Conservation (phyloP, 345 rosid species). For the Lagerstroemia speciosa region DNA sequence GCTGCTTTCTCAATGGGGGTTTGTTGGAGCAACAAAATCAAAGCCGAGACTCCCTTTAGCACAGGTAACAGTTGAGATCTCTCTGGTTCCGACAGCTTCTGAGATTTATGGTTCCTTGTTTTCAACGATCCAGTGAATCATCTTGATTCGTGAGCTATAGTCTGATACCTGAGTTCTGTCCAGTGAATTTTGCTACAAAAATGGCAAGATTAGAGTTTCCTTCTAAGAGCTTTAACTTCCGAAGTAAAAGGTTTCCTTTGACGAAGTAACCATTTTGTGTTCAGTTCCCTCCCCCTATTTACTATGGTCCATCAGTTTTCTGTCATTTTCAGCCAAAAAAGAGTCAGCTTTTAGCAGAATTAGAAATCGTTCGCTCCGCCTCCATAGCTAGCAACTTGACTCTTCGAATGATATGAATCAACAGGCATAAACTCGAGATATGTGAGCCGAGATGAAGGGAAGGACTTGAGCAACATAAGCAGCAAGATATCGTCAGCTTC, state of each 20-base stretch:
- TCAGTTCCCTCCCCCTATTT: not conserved
- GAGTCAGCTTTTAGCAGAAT: not conserved
- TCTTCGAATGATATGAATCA: not conserved
- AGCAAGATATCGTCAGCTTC: slow-evolving; percentile 52
- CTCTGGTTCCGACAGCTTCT: slow-evolving; percentile 2
- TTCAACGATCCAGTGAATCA: not conserved
- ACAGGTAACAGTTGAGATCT: slow-evolving; percentile 37
- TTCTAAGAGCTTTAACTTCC: not conserved
- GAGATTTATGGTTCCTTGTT: not conserved
- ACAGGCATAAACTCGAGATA: slow-evolving; percentile 57
- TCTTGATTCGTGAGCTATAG: not conserved
- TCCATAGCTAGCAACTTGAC: not conserved
- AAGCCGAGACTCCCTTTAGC: slow-evolving; percentile 58
- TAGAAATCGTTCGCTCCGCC: not conserved
- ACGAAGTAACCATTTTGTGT: not conserved
- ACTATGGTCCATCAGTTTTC: not conserved
- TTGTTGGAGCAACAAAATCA: slow-evolving; percentile 81
- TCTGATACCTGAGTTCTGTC: not conserved
- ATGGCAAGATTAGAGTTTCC: not conserved
- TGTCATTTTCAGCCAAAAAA: not conserved
- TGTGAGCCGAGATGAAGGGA: slow-evolving; percentile 48
- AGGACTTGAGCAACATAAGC: slow-evolving; percentile 25
- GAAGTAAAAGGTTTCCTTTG: not conserved
- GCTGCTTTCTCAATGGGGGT: slow-evolving; percentile 49
- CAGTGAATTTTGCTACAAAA: not conserved